phyloP scores from a whole-genome alignment of 1,139 yeast genomes.

The Geotrichum candidum region DNA sequence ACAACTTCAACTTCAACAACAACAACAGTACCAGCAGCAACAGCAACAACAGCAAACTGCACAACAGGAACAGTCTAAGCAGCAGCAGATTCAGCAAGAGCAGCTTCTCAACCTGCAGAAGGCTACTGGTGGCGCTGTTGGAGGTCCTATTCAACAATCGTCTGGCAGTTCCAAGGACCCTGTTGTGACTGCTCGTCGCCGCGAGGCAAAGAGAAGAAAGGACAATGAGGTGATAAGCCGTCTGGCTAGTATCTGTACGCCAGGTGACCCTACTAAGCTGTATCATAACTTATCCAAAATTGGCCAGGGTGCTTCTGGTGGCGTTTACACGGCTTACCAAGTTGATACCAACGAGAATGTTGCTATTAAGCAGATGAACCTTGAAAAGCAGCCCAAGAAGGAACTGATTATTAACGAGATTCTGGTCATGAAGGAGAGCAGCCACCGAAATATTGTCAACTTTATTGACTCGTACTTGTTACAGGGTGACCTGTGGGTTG shows the following conservation, averaged over 20 bases:
- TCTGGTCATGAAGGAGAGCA: slow-evolving; percentile 88
- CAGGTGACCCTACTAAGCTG: slow-evolving; percentile 75
- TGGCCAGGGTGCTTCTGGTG: slow-evolving; percentile 98
- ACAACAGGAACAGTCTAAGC: slow-evolving; percentile 19
- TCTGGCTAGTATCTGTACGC: slow-evolving; percentile 70
- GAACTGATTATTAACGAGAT: slow-evolving; percentile 93
- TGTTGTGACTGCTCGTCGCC: slow-evolving; percentile 48
- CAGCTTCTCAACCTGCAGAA: slow-evolving; percentile 32
- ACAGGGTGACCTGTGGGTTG: slow-evolving; percentile 77
- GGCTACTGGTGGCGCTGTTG: slow-evolving; percentile 31
- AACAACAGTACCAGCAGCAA: slow-evolving; percentile 12
- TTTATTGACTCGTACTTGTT: slow-evolving; percentile 77
- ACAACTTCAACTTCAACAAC: slow-evolving; percentile 6
- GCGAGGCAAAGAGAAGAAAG: slow-evolving; percentile 65
- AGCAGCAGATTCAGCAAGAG: slow-evolving; percentile 23
- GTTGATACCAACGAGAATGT: slow-evolving; percentile 56
- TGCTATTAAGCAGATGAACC: slow-evolving; percentile 94
- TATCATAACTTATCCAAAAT: slow-evolving; percentile 71
- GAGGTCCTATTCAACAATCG: slow-evolving; percentile 21
- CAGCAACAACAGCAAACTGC: slow-evolving; percentile 19
- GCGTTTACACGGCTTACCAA: slow-evolving; percentile 88
- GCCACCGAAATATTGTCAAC: slow-evolving; percentile 88
- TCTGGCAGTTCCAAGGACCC: slow-evolving; percentile 34
- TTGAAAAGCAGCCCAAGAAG: slow-evolving; percentile 88
- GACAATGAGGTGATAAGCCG: slow-evolving; percentile 66